These are phyloP conservation scores for Exidia glandulosa DNA, from an alignment of 768 basidiomycete species.

Conservation along the genomic window DNA sequence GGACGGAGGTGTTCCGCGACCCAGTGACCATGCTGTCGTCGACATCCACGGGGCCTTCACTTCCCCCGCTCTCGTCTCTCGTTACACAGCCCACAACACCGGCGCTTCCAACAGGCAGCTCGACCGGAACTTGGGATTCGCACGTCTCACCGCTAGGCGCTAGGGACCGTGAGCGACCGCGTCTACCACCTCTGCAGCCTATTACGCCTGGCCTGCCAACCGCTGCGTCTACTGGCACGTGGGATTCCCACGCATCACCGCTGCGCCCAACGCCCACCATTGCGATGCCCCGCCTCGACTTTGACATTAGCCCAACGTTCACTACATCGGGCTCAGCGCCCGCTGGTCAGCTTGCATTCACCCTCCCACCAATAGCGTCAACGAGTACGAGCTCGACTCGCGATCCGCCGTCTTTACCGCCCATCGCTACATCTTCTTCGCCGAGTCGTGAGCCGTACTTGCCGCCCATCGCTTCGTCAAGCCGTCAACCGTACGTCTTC, in stretches of 20 bases:
- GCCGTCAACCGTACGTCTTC: too few species aligned
- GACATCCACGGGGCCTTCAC: background rate
- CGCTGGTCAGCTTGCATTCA: too few species aligned
- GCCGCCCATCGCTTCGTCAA: too few species aligned
- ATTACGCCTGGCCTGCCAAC: background rate
- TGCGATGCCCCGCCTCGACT: background rate
- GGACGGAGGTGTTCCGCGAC: background rate
- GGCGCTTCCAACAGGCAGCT: too few species aligned
- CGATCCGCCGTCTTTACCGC: too few species aligned
- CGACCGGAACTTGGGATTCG: too few species aligned
- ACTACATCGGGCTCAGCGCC: background rate
- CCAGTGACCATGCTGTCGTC: background rate
- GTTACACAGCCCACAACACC: background rate
- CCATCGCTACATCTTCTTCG: too few species aligned
- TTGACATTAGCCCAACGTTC: background rate
- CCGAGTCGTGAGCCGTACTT: too few species aligned
- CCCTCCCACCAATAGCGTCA: too few species aligned
- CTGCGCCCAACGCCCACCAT: background rate
- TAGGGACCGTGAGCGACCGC: too few species aligned
- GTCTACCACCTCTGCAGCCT: too few species aligned
- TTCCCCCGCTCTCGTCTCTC: background rate
- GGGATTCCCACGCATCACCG: background rate
- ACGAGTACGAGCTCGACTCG: background rate
- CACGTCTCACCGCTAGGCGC: too few species aligned
- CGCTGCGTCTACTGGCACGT: background rate